Base-by-base conservation (phyloP, 1,139 yeast species). In the Yamadazyma dendronema region DNA sequence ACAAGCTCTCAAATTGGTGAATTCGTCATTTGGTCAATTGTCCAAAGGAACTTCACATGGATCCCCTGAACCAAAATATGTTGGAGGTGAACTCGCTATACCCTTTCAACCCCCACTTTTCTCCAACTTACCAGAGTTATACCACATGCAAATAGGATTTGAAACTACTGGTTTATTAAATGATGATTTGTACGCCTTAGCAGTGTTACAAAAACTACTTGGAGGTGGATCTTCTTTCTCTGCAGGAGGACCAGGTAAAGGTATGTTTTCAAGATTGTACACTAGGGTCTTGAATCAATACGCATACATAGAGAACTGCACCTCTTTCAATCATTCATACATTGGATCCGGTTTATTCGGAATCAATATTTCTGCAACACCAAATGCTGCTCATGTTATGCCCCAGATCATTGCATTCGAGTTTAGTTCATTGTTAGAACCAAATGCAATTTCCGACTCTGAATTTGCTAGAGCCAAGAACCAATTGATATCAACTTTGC, bases 241-340 rank as follows among this genome's bases (percentile, higher is more conserved):
- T 17, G 97, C 99, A 9, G 99, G 99, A 47, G 99, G 99, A 0
- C 99, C 99, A n/a, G 99, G 99, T 38, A 92, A 92, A 62, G 99
- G 99, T 4, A 90, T 92, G 97, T 94, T 89, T 59, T 87, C 97
- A 2, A 74, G 98, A 42, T 77, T 94, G 22, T 92, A 89, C 65
- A 88, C 96, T 0, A 79, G 90, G 50, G 96, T 92, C 2, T 72
- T 92, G 55, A 92, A 92, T 63, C 92, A 85, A 57, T 87, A 85
- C 57, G 95, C 95, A 30, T 90, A 85, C 59, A 82, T 92, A 40
- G 98, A 92, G 56, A 84, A 85, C 53, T 89, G 97, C 58, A 72
- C 81, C 51, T 77, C 95, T 17, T 89, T 89, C 65, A 89, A 90
- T 60, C 96, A 90, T 60, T 81, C 95, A 14, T 92, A 88, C 63